Evolutionary conservation across 768 basidiomycete species (phyloP), one percentile per base, ranked within the genome.

Genomic region (Punctularia strigosozonata): DNA sequence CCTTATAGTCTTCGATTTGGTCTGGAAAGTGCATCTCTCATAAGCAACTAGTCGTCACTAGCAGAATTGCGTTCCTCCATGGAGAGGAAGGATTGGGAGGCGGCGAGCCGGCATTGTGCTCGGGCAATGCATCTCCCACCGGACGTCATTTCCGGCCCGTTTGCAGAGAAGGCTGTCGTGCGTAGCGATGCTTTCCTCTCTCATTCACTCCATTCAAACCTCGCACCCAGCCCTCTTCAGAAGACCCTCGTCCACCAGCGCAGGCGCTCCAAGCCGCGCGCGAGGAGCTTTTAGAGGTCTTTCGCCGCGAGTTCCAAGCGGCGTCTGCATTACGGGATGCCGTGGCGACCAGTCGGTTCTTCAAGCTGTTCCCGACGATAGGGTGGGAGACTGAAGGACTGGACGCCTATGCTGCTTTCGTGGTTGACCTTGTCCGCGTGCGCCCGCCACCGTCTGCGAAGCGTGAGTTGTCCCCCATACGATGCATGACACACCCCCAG

Each of bases 361-460:
- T 99, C 71, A 91, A 97, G 57, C 66, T 99, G 3, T 99, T 98
- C 58, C 95, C 95, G 4, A 79, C 80, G 3, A 91, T 99, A 38
- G 90, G 89, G 5, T 95, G 89, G 73, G 91, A 98, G 57, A 63
- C 68, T 7, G 86, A 94, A 57, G 95, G 95, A 1, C 67, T 99
- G 19, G 77, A 90, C 44, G 84, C 81, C 0, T 99, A 99, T 61
- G 85, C 90, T 0, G 73, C 78, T 8, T 99, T 98, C 56, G 89
- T 99, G 5, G 80, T 91, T 6, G 84, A 89, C 48, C 69, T 95
- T 33, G 89, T 97, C 34, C 75, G 81, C 41, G 74, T 80, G 2
- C 71, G 86, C 44, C 69, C 80, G 8, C 80, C 84, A 8, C 69
- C 79, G 13, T 78, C 84, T 19, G 82, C 80, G 17, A 92, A 91